These are phyloP conservation scores for Pestalotiopsis fici DNA, from an alignment of 2,329 filamentous ascomycete species.

Conservation along the genomic window DNA sequence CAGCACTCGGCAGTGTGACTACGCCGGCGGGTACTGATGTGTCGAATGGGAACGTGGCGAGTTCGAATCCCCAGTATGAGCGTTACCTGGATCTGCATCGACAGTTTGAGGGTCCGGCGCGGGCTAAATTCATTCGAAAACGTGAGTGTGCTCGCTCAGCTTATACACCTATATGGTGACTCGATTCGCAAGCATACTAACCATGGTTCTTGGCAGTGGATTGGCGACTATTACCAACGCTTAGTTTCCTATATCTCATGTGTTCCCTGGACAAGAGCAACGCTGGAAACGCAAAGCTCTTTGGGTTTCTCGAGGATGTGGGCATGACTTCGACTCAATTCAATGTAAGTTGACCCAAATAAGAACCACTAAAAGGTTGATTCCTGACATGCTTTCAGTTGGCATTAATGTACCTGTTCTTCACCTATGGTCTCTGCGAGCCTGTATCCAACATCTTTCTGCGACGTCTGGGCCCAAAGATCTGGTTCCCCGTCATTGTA, in stretches of 20 bases:
- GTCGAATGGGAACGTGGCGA: not conserved
- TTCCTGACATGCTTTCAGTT: slow-evolving; percentile 18
- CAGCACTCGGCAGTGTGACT: not conserved
- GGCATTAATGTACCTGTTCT: slow-evolving; percentile 32
- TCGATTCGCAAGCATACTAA: not conserved
- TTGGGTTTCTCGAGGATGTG: slow-evolving; percentile 15
- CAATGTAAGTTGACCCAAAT: not conserved
- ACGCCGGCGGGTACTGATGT: not conserved
- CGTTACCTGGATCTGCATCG: slow-evolving; percentile 13
- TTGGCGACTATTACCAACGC: slow-evolving; percentile 14
- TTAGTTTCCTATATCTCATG: slow-evolving; percentile 17
- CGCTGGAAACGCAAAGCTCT: slow-evolving; percentile 19
- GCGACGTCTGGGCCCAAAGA: slow-evolving; percentile 37
- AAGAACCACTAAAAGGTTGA: not conserved
- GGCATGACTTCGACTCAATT: slow-evolving; percentile 18
- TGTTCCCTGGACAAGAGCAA: slow-evolving; percentile 18
- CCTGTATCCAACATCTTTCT: slow-evolving; percentile 28
- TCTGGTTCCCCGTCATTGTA: slow-evolving; percentile 22
- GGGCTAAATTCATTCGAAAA: not conserved
- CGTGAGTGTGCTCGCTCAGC: not conserved
- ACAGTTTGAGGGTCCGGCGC: slow-evolving; percentile 7
- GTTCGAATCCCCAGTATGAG: slow-evolving; percentile 12
- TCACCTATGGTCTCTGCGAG: slow-evolving; percentile 22
- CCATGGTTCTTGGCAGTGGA: slow-evolving; percentile 2
- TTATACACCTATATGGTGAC: no score